These are phyloP conservation scores for Zygoascus sp. DNA, from an alignment of 1,139 yeast genomes.

Conservation along the genomic window DNA sequence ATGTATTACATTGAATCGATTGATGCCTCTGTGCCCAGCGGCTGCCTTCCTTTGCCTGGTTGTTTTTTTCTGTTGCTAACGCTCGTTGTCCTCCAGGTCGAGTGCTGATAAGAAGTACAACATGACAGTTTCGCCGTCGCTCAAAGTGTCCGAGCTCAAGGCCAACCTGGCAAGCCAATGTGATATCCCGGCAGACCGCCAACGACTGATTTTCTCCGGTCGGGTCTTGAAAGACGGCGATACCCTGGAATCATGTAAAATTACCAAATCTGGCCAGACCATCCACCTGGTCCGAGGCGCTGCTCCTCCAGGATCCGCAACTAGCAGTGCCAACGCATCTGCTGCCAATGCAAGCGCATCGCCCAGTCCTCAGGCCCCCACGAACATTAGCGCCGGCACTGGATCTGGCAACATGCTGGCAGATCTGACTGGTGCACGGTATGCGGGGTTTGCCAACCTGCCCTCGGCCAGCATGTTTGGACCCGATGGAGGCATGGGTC, in stretches of 20 bases:
- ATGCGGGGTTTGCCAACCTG: conserved; percentile 85
- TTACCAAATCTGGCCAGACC: conserved; percentile 73
- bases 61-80: conserved; percentile 3
- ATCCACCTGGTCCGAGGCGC: conserved; percentile 77
- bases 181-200: conserved; percentile 67
- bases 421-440: conserved; percentile 89
- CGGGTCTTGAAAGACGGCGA: conserved; percentile 85
- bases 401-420: conserved; percentile 88
- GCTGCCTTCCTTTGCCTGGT: no score
- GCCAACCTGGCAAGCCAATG: conserved; percentile 54
- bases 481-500: conserved; percentile 85
- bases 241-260: conserved; percentile 67
- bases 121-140: conserved; percentile 49
- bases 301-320: conserved; percentile 32
- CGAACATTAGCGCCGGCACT: conserved; percentile 79
- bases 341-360: conserved; percentile 25
- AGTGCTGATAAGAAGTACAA: conserved; percentile 80
- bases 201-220: conserved; percentile 88
- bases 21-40: no score
- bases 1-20: conserved; percentile 2
- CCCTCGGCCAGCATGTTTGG: conserved; percentile 91
- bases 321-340: conserved; percentile 22
- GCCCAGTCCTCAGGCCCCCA: conserved; percentile 24
- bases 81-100: conserved; percentile 37
- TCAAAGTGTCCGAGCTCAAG: conserved; percentile 67